Evolutionary conservation across 208 protist genomes (phyloP), one percentile per base, ranked within the genome.

Genomic region (Trypanosoma caninum): DNA sequence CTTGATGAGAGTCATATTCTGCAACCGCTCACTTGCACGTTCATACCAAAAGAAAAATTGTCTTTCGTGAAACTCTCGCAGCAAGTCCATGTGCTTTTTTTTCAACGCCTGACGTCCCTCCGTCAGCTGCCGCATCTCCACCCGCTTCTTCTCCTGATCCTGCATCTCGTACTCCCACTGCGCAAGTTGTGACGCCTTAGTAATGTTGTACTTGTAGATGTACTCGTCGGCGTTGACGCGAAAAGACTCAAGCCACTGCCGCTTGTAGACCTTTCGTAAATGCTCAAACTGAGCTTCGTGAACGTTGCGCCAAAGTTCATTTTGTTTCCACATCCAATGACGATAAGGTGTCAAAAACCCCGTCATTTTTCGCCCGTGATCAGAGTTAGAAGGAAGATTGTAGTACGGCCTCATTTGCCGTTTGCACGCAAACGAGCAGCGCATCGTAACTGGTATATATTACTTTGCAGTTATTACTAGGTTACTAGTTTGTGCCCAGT

Each of bases 31-130:
- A 57, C 87, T 94, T 22, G 90, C 90, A 11, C 87, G 79, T 59
- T 96, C 87, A 50, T 92, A 96, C 87, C 90, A 96, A 77, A 91
- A 94, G 66, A 96, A 94, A 62, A 96, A 96, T 59, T 96, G 87
- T 22, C 87, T 76, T 67, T 96, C 90, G 59, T 94, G 83, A 59
- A 89, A 96, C 72, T 96, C 87, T 18, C 85, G 76, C 16, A 93
- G 78, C 23, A 96, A 61, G 63, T 96, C 90, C 8, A 93, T 59
- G 72, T 96, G 90, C 75, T 96, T 96, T 69, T 91, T 85, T 64
- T 90, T 89, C 14, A 96, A 72, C 16, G 76, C 77, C 55, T 92
- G 84, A 3, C 87, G 78, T 22, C 87, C 87, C 48, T 92, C 81
- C 41, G 79, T 75, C 54, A 89, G 59, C 59, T 92, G 80, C 65